phyloP scores from a whole-genome alignment of 2,329 filamentous ascomycete genomes.

The Monilinia vaccinii-corymbosi region DNA sequence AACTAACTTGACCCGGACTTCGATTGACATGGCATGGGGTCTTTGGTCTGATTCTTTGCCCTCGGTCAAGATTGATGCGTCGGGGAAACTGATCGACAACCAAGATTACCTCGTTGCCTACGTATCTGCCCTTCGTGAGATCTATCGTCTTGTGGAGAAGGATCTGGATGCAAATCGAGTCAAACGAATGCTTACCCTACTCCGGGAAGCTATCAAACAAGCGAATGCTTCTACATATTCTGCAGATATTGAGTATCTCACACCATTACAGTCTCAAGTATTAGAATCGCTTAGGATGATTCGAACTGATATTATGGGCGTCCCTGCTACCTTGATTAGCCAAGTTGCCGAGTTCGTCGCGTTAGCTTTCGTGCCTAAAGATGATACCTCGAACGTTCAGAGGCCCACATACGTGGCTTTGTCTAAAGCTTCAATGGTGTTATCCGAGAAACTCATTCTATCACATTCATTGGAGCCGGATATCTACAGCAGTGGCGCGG shows the following conservation, averaged over 20 bases:
- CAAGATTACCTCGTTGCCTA: conserved; percentile 84
- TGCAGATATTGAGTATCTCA: conserved; percentile 64
- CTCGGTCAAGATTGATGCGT: conserved; percentile 33
- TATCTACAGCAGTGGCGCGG: conserved; percentile 60
- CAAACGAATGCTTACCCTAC: conserved; percentile 57
- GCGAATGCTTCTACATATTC: conserved; percentile 61
- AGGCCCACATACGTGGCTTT: conserved; percentile 82
- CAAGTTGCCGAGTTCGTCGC: conserved; percentile 63
- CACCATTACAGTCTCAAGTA: conserved; percentile 61
- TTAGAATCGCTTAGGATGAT: conserved; percentile 60
- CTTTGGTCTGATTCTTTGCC: conserved; percentile 63
- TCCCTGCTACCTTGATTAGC: conserved; percentile 58
- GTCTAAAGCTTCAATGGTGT: conserved; percentile 70
- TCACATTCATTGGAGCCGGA: conserved; percentile 52
- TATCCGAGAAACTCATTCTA: conserved; percentile 53
- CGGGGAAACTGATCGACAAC: conserved; percentile 49
- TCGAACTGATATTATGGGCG: conserved; percentile 53
- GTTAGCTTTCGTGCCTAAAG: conserved; percentile 49
- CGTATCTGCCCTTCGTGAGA: conserved; percentile 61
- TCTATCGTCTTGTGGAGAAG: conserved; percentile 65
- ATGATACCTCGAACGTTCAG: conserved; percentile 30
- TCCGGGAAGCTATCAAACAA: conserved; percentile 61
- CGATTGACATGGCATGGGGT: conserved; percentile 55
- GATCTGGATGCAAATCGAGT: conserved; percentile 55
- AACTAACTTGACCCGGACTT: conserved; percentile 30